A percentile compares a stretch with the other conserved stretches of the same genome.
phyloP scores from a whole-genome alignment of 257 asterid genomes.

The Phtheirospermum japonicum region DNA sequence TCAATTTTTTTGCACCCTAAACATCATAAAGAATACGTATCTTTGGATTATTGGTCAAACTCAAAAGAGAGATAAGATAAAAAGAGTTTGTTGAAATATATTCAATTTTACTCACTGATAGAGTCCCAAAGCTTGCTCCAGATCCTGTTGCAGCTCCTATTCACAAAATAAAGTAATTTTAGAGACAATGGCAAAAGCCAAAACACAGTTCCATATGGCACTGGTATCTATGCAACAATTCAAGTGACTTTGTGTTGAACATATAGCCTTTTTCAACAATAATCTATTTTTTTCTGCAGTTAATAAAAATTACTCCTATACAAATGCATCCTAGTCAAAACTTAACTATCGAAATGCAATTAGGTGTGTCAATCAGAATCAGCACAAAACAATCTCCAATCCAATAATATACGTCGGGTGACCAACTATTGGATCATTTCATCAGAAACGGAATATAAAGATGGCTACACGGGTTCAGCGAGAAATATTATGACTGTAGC shows the following conservation, averaged over 20 bases:
- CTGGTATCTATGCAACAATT: constrained; percentile 3
- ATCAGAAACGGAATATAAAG: background rate
- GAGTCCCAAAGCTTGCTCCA: constrained; percentile 78
- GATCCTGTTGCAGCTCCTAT: constrained; percentile 79
- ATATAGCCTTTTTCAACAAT: constrained; percentile 10
- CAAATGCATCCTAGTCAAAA: constrained; percentile 1
- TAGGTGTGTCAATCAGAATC: background rate
- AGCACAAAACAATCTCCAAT: background rate
- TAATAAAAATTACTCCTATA: background rate
- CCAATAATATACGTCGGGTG: background rate
- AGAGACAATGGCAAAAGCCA: constrained; percentile 19
- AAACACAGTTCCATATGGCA: constrained; percentile 5
- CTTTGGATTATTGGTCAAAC: constrained; percentile 2
- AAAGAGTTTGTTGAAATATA: background rate
- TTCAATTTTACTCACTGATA: constrained; percentile 57
- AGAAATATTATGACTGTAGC: background rate
- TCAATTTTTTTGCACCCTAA: background rate
- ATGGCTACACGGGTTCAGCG: background rate
- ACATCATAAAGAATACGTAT: background rate
- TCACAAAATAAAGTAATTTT: constrained; percentile 25
- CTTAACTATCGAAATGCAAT: background rate
- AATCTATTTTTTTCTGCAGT: background rate
- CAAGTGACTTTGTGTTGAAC: constrained; percentile 14
- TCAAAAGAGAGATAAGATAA: background rate
- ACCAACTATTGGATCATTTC: background rate